A percentile compares a stretch with the other conserved stretches of the same genome.
These are phyloP conservation scores for Prosopis cineraria DNA, from an alignment of 306 rosid genomes.

Conservation along the genomic window DNA sequence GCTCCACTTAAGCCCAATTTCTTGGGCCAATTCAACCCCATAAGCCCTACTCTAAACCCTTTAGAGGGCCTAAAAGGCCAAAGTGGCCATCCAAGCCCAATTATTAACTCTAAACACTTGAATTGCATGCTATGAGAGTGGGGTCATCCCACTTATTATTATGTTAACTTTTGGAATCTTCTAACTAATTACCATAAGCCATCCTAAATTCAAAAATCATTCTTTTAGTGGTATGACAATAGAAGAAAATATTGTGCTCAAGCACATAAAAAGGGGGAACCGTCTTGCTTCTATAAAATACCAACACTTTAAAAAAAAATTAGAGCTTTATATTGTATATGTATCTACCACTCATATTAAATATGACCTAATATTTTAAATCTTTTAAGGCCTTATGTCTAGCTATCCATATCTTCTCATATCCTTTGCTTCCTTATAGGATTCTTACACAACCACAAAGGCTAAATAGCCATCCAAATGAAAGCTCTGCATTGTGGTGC, in stretches of 20 bases:
- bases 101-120: no score
- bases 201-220: constrained; percentile 55
- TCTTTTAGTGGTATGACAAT: neutral
- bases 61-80: no score
- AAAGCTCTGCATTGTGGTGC: constrained; percentile 64
- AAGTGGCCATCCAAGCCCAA: no score
- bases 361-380: neutral
- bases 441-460: constrained; percentile 75
- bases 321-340: neutral
- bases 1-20: no score
- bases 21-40: no score
- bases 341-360: neutral
- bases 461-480: constrained; percentile 82
- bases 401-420: neutral
- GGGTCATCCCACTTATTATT: constrained; percentile 94
- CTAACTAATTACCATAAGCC: constrained; percentile 76
- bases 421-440: neutral
- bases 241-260: neutral
- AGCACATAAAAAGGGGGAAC: neutral
- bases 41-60: no score
- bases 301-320: neutral
- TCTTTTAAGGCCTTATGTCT: neutral
- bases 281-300: neutral
- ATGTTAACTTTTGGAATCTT: constrained; percentile 56
- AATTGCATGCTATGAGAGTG: constrained; percentile 65